These are phyloP conservation scores for Talaromyces borbonicus DNA, from an alignment of 495 filamentous ascomycete species.

Conservation along the genomic window DNA sequence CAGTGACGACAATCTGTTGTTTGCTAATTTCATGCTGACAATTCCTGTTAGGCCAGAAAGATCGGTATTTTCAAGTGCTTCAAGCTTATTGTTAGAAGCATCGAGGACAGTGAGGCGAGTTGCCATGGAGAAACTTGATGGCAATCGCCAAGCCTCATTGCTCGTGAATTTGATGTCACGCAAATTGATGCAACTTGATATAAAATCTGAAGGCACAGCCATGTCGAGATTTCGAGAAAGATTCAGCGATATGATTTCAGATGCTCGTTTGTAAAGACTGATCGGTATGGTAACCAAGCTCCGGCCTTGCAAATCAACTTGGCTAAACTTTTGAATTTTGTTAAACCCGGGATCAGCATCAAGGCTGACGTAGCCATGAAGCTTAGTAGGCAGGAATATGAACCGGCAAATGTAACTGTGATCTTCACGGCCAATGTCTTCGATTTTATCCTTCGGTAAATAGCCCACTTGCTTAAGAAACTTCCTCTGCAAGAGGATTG, in stretches of 20 bases:
- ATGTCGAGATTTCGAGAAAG: conserved; percentile 84
- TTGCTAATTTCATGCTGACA: conserved; percentile 83
- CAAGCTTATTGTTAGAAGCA: conserved; percentile 86
- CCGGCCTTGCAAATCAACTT: conserved; percentile 84
- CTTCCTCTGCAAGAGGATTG: conserved; percentile 85
- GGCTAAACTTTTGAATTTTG: conserved; percentile 79
- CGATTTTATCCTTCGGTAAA: conserved; percentile 73
- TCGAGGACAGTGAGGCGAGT: conserved; percentile 78
- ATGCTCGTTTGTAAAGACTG: conserved; percentile 77
- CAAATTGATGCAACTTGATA: conserved; percentile 81
- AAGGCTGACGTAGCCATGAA: conserved; percentile 61
- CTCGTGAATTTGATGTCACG: conserved; percentile 91
- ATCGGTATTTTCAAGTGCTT: conserved; percentile 74
- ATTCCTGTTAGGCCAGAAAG: conserved; percentile 62
- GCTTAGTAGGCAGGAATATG: conserved; percentile 79
- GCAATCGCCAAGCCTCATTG: conserved; percentile 84
- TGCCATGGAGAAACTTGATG: conserved; percentile 73
- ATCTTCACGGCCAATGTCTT: conserved; percentile 95
- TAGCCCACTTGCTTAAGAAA: conserved; percentile 90
- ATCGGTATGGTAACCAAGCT: conserved; percentile 95
- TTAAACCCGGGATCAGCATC: conserved; percentile 70
- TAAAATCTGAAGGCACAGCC: conserved; percentile 92
- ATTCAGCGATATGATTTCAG: conserved; percentile 91
- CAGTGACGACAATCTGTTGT: conserved; percentile 72
- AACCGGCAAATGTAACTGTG: conserved; percentile 95